Percentiles rank a stretch among this genome's conserved stretches.
phyloP scores from a whole-genome alignment of 495 filamentous ascomycete genomes.

The Glonium stellatum region DNA sequence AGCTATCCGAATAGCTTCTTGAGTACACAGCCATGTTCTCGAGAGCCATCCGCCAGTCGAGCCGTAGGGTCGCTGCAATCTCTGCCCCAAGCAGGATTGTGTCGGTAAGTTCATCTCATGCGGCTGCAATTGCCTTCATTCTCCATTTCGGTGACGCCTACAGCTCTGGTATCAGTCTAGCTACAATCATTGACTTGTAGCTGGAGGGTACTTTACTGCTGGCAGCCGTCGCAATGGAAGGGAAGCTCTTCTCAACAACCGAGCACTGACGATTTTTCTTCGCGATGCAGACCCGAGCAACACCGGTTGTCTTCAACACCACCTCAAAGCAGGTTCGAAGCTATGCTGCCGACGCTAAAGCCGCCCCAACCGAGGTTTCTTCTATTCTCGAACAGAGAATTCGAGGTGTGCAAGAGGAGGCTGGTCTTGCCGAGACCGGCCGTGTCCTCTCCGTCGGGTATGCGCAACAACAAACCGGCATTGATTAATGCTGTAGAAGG shows the following conservation, averaged over 20 bases:
- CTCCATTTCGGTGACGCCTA: slow-evolving; percentile 36
- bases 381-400: slow-evolving; percentile 99
- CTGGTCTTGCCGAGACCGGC: slow-evolving; percentile 93
- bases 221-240: slow-evolving; percentile 10
- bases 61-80: slow-evolving; percentile 86
- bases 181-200: slow-evolving; percentile 7
- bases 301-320: slow-evolving; percentile 65
- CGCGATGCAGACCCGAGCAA: slow-evolving; percentile 66
- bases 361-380: slow-evolving; percentile 93
- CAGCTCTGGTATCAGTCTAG: slow-evolving; percentile 10
- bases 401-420: slow-evolving; percentile 94
- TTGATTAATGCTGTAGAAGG: slow-evolving; percentile 16
- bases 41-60: slow-evolving; percentile 92
- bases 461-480: slow-evolving; percentile 33
- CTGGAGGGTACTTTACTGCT: slow-evolving; percentile 28
- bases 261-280: slow-evolving; percentile 32
- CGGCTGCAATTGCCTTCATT: slow-evolving; percentile 26
- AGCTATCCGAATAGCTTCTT: slow-evolving; percentile 42
- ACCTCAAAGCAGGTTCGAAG: slow-evolving; percentile 71
- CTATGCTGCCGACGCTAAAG: slow-evolving; percentile 92
- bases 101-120: slow-evolving; percentile 63
- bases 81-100: slow-evolving; percentile 83
- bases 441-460: slow-evolving; percentile 99
- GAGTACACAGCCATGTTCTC: slow-evolving; percentile 78
- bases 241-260: slow-evolving; percentile 25